Evolutionary conservation across 106 monocot genomes (phyloP).

Genomic region (Hemerocallis citrina): DNA sequence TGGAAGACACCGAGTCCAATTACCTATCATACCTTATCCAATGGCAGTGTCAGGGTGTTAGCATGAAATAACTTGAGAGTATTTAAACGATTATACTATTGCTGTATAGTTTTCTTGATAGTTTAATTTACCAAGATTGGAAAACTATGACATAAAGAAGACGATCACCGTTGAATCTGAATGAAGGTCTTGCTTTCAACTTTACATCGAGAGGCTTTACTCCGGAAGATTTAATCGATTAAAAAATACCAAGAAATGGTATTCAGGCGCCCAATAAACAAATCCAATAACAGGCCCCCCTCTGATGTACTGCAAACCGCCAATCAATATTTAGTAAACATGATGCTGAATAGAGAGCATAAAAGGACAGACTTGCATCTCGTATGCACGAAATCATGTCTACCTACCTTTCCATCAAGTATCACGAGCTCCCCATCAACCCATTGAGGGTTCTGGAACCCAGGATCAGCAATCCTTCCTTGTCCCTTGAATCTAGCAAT

Average conservation of each 20-base stretch:
- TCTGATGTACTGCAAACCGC: constrained; percentile 54
- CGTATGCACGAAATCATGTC: neutral
- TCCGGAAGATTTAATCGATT: constrained; percentile 70
- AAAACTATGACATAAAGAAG: no score
- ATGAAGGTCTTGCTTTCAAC: no score
- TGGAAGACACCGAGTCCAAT: no score
- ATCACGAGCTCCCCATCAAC: constrained; percentile 96
- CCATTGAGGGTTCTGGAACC: constrained; percentile 76
- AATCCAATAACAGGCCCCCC: constrained; percentile 86
- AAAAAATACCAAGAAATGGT: constrained; percentile 73
- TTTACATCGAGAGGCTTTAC: no score
- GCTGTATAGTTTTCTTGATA: no score
- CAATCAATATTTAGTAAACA: neutral
- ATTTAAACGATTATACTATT: no score
- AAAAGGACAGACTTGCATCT: neutral
- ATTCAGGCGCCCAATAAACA: constrained; percentile 84
- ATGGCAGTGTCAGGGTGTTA: no score
- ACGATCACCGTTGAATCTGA: no score
- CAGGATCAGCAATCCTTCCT: constrained; percentile 85
- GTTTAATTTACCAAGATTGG: no score
- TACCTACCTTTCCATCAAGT: constrained; percentile 92
- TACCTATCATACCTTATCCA: no score
- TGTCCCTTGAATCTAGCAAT: constrained; percentile 89
- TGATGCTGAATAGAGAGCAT: no score
- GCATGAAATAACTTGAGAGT: no score